These are phyloP conservation scores for Ammopiptanthus mongolicus DNA, from an alignment of 306 rosid species.

Conservation along the genomic window DNA sequence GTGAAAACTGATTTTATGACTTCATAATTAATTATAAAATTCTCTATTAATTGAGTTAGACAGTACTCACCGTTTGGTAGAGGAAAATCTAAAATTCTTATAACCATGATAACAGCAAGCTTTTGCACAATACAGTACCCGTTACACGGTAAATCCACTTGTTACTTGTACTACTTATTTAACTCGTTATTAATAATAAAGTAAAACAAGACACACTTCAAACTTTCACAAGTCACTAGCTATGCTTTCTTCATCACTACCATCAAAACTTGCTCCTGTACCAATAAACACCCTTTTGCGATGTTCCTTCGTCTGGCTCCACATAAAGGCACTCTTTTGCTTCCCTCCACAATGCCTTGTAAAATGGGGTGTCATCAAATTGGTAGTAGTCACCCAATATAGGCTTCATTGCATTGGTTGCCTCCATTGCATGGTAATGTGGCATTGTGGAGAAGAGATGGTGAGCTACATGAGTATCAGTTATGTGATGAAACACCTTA, in stretches of 20 bases:
- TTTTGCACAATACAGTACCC: not conserved
- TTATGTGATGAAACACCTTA: constrained; percentile 64
- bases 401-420: constrained; percentile 55
- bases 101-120: not conserved
- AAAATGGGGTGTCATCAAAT: constrained; percentile 60
- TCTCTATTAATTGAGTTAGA: too few relatives aligned
- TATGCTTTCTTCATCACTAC: constrained; percentile 21
- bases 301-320: constrained; percentile 42
- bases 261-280: constrained; percentile 48
- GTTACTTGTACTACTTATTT: not conserved
- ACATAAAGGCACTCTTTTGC: constrained; percentile 74
- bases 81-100: not conserved
- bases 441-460: constrained; percentile 78
- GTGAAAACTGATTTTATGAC: too few relatives aligned
- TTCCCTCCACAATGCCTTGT: constrained; percentile 82
- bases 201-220: not conserved
- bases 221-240: too few relatives aligned
- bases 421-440: constrained; percentile 77
- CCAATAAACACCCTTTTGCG: constrained; percentile 66
- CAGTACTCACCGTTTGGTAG: too few relatives aligned
- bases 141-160: constrained; percentile 6
- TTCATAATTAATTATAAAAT: too few relatives aligned
- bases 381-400: constrained; percentile 44
- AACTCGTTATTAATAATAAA: not conserved
- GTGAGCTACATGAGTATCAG: constrained; percentile 67